Percentiles rank a stretch among this genome's conserved stretches.
Evolutionary conservation across 768 basidiomycete species (phyloP).

Genomic region (Boletus coccyginus): DNA sequence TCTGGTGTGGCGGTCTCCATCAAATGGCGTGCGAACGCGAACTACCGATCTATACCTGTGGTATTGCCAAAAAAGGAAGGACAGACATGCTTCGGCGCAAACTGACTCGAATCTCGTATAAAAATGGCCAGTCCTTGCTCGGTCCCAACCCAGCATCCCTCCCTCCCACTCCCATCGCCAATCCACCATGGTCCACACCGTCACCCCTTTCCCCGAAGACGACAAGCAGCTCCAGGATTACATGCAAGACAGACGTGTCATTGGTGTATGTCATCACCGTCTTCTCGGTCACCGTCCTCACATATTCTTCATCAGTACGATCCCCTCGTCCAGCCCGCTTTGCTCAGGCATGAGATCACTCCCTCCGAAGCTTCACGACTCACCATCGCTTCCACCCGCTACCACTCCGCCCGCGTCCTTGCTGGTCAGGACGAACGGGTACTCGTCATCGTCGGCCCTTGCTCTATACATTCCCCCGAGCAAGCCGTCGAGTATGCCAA

Average conservation of each 20-base stretch:
- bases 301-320: conserved; percentile 62
- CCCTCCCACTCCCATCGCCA: not conserved
- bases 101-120: conserved; percentile 20
- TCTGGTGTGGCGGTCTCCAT: conserved; percentile 16
- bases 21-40: conserved; percentile 10
- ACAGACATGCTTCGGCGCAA: not conserved
- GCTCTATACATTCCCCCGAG: conserved; percentile 87
- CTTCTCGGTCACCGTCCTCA: conserved; percentile 10
- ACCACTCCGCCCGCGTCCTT: conserved; percentile 72
- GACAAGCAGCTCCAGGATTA: conserved; percentile 62
- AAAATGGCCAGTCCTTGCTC: conserved; percentile 18
- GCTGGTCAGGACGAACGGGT: conserved; percentile 84
- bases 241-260: conserved; percentile 79
- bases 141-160: not conserved
- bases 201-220: conserved; percentile 67
- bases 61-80: not conserved
- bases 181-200: conserved; percentile 36
- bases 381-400: conserved; percentile 80
- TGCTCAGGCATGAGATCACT: conserved; percentile 84
- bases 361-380: conserved; percentile 61
- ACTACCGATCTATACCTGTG: not conserved
- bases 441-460: conserved; percentile 92
- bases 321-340: conserved; percentile 90
- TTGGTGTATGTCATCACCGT: conserved; percentile 51
- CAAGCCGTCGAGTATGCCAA: conserved; percentile 83